A percentile compares a stretch with the other conserved stretches of the same genome.
Conservation (phyloP, 305 asterid genomes). For the Solanum aculeatissimum region DNA sequence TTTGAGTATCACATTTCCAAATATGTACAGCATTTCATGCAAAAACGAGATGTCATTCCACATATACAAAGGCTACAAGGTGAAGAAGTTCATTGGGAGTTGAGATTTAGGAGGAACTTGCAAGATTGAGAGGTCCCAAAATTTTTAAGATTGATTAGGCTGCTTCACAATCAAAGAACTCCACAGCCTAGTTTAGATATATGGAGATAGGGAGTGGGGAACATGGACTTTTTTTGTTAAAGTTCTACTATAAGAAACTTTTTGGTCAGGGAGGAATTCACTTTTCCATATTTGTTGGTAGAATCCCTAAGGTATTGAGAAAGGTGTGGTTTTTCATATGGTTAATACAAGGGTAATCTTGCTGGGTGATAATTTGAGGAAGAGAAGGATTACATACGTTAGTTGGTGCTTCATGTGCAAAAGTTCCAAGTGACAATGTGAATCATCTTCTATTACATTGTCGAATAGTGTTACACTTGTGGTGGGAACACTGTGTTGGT, state of each 20-base stretch:
- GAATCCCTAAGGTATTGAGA: background rate
- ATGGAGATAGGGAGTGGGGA: background rate
- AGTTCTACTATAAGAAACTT: background rate
- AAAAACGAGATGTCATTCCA: background rate
- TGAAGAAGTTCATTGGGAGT: background rate
- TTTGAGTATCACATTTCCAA: too few species aligned
- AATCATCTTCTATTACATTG: background rate
- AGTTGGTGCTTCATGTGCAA: background rate
- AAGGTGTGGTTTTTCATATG: background rate
- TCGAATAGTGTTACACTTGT: background rate
- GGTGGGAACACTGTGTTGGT: background rate
- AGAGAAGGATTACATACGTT: background rate
- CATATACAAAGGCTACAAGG: background rate
- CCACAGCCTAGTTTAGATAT: background rate
- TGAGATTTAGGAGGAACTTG: background rate
- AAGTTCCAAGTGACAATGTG: background rate
- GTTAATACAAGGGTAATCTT: background rate
- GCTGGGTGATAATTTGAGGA: background rate
- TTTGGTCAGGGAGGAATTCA: background rate
- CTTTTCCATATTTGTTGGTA: background rate
- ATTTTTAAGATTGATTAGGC: background rate
- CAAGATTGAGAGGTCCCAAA: background rate
- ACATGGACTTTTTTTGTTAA: background rate
- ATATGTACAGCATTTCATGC: too few species aligned
- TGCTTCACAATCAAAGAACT: background rate